phyloP scores from a whole-genome alignment of 331 rosid species.

The Quercus lobata region DNA sequence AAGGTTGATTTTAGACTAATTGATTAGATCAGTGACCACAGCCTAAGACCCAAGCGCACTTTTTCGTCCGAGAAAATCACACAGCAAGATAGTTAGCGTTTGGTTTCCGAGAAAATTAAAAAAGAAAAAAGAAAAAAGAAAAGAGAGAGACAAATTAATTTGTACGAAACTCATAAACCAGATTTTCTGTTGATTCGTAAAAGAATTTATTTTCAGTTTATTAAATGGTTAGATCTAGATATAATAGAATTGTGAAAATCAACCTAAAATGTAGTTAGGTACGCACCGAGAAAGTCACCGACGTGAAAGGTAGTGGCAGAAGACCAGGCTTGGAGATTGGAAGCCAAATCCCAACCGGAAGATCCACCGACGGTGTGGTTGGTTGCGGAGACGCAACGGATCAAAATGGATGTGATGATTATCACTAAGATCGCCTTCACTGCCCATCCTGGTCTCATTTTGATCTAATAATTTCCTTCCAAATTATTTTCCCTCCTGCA shows the following conservation, averaged over 20 bases:
- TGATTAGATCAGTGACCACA: too few relatives aligned
- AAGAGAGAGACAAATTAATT: too few relatives aligned
- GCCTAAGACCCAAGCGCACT: neutral
- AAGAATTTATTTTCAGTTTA: neutral
- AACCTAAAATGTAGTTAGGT: neutral
- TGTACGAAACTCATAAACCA: neutral
- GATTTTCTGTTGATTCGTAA: neutral
- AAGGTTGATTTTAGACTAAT: too few relatives aligned
- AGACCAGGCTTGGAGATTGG: conserved; percentile 58
- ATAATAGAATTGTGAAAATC: neutral
- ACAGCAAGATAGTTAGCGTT: neutral
- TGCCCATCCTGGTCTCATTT: conserved; percentile 41
- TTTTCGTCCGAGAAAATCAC: neutral
- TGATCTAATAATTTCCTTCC: conserved; percentile 16
- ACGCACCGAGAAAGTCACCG: conserved; percentile 65
- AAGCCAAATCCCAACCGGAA: conserved; percentile 70
- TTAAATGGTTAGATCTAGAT: neutral
- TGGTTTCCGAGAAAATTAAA: conserved; percentile 1
- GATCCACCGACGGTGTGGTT: conserved; percentile 67
- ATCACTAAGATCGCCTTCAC: conserved; percentile 45
- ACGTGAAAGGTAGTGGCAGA: conserved; percentile 38
- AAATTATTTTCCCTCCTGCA: conserved; percentile 24
- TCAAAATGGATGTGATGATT: conserved; percentile 40
- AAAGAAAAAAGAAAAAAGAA: neutral
- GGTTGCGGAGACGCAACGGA: conserved; percentile 51